Conservation (phyloP, 768 basidiomycete genomes). For the Neoboletus subvelutipes region DNA sequence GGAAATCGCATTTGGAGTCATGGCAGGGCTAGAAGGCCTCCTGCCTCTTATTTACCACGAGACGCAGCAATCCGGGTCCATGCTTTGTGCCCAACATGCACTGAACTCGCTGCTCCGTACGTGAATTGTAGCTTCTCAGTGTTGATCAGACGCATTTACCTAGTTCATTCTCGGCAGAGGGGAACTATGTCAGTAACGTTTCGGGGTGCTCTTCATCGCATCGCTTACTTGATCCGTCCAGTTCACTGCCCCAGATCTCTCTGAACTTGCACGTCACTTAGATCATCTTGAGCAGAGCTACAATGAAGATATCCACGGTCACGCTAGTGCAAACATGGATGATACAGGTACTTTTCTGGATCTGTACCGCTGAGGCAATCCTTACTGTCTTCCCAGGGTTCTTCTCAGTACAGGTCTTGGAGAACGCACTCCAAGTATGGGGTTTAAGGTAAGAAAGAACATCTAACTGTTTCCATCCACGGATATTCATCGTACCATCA, state of each 20-base stretch:
- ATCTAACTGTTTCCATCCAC: constrained; percentile 1
- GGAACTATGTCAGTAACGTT: constrained; percentile 44
- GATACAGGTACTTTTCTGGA: constrained; percentile 62
- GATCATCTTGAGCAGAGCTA: constrained; percentile 66
- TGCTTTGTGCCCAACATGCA: constrained; percentile 87
- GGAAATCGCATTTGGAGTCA: constrained; percentile 27
- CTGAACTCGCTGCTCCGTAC: constrained; percentile 77
- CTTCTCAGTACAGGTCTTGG: constrained; percentile 89
- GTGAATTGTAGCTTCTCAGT: constrained; percentile 31
- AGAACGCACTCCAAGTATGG: constrained; percentile 82
- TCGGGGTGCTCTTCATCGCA: not conserved
- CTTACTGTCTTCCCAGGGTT: constrained; percentile 53
- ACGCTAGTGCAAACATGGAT: constrained; percentile 79
- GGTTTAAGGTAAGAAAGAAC: constrained; percentile 62
- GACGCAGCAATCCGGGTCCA: constrained; percentile 71
- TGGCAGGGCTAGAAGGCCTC: constrained; percentile 61
- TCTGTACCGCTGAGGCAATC: not conserved
- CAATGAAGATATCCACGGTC: constrained; percentile 44
- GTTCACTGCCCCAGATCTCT: constrained; percentile 81
- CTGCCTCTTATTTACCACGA: constrained; percentile 71
- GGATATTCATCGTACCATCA: constrained; percentile 10
- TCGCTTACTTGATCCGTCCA: constrained; percentile 32
- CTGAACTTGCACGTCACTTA: constrained; percentile 65
- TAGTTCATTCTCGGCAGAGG: constrained; percentile 35
- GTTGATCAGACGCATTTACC: constrained; percentile 42